phyloP scores from a whole-genome alignment of 345 rosid species.

The Linum tenue region DNA sequence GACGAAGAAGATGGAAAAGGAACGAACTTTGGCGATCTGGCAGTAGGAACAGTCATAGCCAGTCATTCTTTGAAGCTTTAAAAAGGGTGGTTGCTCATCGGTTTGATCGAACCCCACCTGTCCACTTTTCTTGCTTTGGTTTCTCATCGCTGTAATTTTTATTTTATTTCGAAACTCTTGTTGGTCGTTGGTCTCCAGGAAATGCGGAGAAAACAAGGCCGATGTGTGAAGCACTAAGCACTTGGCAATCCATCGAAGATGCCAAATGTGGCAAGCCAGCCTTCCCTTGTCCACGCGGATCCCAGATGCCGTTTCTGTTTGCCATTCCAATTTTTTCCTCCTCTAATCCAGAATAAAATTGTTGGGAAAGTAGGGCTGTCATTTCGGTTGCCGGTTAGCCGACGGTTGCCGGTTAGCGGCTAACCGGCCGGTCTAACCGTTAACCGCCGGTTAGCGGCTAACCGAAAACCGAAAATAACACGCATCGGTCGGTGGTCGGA shows the following conservation, averaged over 20 bases:
- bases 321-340: too few relatives aligned
- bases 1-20: neutral
- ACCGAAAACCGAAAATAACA: too few relatives aligned
- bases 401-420: too few relatives aligned
- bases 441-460: too few relatives aligned
- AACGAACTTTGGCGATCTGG: neutral
- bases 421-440: too few relatives aligned
- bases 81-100: neutral
- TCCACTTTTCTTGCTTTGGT: neutral
- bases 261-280: neutral
- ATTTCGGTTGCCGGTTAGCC: too few relatives aligned
- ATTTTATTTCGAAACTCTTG: neutral
- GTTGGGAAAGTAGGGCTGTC: too few relatives aligned
- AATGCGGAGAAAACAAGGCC: neutral
- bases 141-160: too few relatives aligned
- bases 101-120: neutral
- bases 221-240: neutral
- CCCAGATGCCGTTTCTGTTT: too few relatives aligned
- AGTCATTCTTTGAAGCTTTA: neutral
- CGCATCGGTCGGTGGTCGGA: too few relatives aligned
- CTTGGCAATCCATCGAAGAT: neutral
- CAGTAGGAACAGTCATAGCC: neutral
- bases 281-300: too few relatives aligned
- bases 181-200: neutral
- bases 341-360: too few relatives aligned